Percentiles rank a stretch among this genome's conserved stretches.
These are phyloP conservation scores for Fraxinus baroniana DNA, from an alignment of 305 asterid genomes.

Conservation along the genomic window DNA sequence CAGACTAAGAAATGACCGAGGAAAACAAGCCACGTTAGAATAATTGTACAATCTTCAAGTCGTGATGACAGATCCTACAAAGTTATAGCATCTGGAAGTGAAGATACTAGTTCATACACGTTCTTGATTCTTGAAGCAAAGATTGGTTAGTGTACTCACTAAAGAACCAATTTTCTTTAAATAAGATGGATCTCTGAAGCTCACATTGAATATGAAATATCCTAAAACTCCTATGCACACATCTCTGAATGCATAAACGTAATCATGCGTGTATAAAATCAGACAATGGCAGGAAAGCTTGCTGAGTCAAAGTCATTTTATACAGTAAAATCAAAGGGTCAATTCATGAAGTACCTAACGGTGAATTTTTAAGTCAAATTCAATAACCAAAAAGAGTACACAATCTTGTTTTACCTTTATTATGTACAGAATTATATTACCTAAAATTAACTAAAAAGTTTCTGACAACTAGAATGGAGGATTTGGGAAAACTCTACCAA, in stretches of 20 bases:
- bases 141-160: not conserved
- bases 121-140: not conserved
- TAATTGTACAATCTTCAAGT: constrained; percentile 11
- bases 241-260: constrained; percentile 8
- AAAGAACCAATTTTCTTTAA: not conserved
- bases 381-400: not conserved
- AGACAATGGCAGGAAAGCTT: constrained; percentile 10
- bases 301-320: not conserved
- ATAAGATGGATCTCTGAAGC: not conserved
- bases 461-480: not conserved
- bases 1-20: constrained; percentile 18
- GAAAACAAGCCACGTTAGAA: constrained; percentile 6
- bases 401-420: not conserved
- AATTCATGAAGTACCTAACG: not conserved
- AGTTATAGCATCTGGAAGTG: constrained; percentile 7
- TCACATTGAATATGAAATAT: not conserved
- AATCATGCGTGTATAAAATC: not conserved
- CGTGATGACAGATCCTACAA: not conserved
- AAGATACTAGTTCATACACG: constrained; percentile 13
- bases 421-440: not conserved
- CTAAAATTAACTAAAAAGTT: not conserved
- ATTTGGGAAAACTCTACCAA: constrained; percentile 29
- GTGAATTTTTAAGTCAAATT: not conserved
- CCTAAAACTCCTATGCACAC: not conserved
- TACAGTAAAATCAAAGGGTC: not conserved